Evolutionary conservation across 805 yeast species (phyloP).

Genomic region (Candida ovalis): DNA sequence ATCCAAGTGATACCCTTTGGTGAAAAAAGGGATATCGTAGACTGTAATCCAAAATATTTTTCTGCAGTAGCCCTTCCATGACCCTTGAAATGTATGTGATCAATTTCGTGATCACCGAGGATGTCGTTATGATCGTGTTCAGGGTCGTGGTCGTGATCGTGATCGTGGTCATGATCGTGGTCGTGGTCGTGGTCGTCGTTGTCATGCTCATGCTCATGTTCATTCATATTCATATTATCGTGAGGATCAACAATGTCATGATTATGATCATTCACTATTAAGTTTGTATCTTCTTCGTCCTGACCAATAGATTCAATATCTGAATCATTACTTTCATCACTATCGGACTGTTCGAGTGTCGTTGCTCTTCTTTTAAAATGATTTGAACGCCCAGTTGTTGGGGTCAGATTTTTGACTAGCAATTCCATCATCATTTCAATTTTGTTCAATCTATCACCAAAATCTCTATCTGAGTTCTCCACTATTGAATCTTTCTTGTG

Average conservation of each 20-base stretch:
- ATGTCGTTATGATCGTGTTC: constrained; percentile 1
- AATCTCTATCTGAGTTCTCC: constrained; percentile 1
- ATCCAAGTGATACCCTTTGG: constrained; percentile 40
- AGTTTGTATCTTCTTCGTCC: constrained; percentile 6
- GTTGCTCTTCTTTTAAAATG: not conserved
- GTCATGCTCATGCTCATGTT: too few relatives aligned
- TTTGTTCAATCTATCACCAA: constrained; percentile 29
- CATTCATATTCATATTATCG: too few relatives aligned
- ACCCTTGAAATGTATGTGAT: constrained; percentile 1
- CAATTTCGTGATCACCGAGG: constrained; percentile 5
- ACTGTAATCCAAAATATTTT: constrained; percentile 25
- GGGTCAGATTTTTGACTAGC: constrained; percentile 22
- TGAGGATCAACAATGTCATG: too few relatives aligned
- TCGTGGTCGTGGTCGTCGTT: too few relatives aligned
- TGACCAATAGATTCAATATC: not conserved
- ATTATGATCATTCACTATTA: too few relatives aligned
- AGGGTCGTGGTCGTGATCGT: too few relatives aligned
- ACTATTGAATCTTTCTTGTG: not conserved
- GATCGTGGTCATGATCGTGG: too few relatives aligned
- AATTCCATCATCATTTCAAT: constrained; percentile 33
- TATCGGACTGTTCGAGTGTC: not conserved
- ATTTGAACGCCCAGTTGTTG: not conserved
- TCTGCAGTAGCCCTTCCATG: constrained; percentile 6
- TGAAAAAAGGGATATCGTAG: constrained; percentile 39
- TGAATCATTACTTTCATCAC: not conserved